Evolutionary conservation across 1,284 basidiomycete genomes (phyloP), one percentile per base, ranked within the genome.

Genomic region (Papiliotrema flavescens): DNA sequence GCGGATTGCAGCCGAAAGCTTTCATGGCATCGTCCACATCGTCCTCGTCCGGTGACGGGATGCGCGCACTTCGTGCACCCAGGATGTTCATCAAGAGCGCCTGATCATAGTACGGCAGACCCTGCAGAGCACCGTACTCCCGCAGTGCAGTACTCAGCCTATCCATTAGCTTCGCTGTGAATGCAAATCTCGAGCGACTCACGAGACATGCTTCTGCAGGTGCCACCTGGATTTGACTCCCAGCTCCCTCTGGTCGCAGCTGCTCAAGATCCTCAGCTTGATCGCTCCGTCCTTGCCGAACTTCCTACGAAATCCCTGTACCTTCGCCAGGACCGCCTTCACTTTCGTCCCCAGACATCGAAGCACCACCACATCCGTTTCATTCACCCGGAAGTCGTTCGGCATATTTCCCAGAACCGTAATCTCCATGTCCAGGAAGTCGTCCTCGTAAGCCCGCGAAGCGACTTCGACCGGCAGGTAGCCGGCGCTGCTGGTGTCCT

Each of bases 61-160:
- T 78, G 28, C 76, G 73, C 19, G 82, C 76, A 26, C 90, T 79
- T 14, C 79, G 78, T 1, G 90, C 89, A 23, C 79, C 79, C 49
- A 97, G 76, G 47, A 98, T 84, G 35, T 83, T 82, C 24, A 82
- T 76, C 49, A 82, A 84, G 17, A 90, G 80, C 58, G 55, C 60
- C 2, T 65, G 53, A 46, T 93, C 90, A 63, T 92, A 92, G 72
- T 88, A 89, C 4, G 85, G 87, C 49, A 96, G 78, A 20, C 86
- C 87, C 66, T 87, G 81, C 13, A 99, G 80, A 2, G 95, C 92
- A 6, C 84, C 87, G 71, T 89, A 98, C 78, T 98, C 96, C 50
- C 96, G 87, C 65, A 93, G 84, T 22, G 95, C 80, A 0, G 96
- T 98, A 56, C 87, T 89, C 63, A 98, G 78, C 61, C 93, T 96